Conservation (phyloP, 164 flowering plant species). For the Vitis cinerea region DNA sequence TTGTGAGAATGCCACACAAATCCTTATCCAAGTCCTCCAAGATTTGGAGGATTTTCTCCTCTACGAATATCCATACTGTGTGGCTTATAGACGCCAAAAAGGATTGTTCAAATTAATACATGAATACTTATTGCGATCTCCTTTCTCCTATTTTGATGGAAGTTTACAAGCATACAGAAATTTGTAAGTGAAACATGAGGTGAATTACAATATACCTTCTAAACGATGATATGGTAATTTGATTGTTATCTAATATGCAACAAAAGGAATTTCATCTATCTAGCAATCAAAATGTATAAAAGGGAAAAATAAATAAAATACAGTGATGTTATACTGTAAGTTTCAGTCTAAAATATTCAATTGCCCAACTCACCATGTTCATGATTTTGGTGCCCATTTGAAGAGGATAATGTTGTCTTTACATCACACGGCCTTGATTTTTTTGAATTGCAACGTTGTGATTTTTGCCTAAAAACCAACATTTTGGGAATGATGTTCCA, state of each 20-base stretch:
- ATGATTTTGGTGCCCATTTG: constrained; percentile 11
- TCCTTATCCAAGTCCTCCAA: neutral
- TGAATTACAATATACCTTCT: constrained; percentile 3
- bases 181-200: constrained; percentile 1
- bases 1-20: too few relatives aligned
- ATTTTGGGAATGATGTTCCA: constrained; percentile 49
- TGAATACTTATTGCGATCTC: neutral
- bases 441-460: constrained; percentile 19
- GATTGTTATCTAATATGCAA: neutral
- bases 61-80: neutral
- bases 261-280: constrained; percentile 7
- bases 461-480: constrained; percentile 29
- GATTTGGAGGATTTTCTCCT: neutral
- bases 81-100: neutral
- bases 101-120: neutral
- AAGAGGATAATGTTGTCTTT: constrained; percentile 14
- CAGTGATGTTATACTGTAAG: constrained; percentile 3
- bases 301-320: neutral
- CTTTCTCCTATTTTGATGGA: neutral
- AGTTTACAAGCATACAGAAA: neutral
- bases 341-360: constrained; percentile 1
- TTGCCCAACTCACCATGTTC: constrained; percentile 5
- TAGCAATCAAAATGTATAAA: constrained; percentile 1
- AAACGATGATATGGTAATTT: neutral
- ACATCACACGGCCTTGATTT: constrained; percentile 13